phyloP scores from a whole-genome alignment of 768 basidiomycete species.

The Leucocoprinus leucothites region DNA sequence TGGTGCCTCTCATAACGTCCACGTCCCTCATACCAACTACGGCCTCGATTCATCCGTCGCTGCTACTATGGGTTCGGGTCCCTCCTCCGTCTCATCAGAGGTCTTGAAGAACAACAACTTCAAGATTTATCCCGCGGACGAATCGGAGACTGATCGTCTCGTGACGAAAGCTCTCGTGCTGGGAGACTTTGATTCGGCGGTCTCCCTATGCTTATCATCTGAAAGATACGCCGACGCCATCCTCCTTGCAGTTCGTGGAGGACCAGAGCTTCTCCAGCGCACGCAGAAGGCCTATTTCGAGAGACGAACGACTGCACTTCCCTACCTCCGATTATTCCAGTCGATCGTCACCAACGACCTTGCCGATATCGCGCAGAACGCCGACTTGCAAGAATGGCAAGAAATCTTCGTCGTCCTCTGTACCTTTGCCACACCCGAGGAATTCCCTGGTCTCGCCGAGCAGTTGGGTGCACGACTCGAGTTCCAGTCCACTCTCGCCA shows the following conservation, averaged over 20 bases:
- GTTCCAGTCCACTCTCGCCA: conserved; percentile 67
- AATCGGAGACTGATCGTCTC: conserved; percentile 82
- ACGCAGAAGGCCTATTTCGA: conserved; percentile 96
- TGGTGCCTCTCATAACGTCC: conserved; percentile 38
- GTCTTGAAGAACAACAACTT: conserved; percentile 78
- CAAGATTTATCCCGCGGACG: conserved; percentile 84
- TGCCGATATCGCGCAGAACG: conserved; percentile 92
- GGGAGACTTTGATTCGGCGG: conserved; percentile 94
- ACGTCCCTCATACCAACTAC: conserved; percentile 78
- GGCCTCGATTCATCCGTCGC: conserved; percentile 88
- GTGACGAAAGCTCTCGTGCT: conserved; percentile 92
- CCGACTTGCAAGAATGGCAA: conserved; percentile 91
- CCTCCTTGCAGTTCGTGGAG: conserved; percentile 88
- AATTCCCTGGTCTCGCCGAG: conserved; percentile 86
- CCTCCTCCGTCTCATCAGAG: conserved; percentile 78
- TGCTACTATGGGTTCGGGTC: conserved; percentile 89
- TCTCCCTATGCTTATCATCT: conserved; percentile 83
- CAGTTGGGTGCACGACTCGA: conserved; percentile 91
- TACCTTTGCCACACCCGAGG: conserved; percentile 84
- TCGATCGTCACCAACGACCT: conserved; percentile 92
- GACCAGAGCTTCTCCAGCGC: conserved; percentile 77
- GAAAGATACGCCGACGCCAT: conserved; percentile 95
- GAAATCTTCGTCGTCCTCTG: conserved; percentile 96
- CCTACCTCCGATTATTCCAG: conserved; percentile 93
- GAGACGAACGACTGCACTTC: conserved; percentile 65